phyloP scores from a whole-genome alignment of 2,329 filamentous ascomycete species.

The Monilinia vaccinii-corymbosi region DNA sequence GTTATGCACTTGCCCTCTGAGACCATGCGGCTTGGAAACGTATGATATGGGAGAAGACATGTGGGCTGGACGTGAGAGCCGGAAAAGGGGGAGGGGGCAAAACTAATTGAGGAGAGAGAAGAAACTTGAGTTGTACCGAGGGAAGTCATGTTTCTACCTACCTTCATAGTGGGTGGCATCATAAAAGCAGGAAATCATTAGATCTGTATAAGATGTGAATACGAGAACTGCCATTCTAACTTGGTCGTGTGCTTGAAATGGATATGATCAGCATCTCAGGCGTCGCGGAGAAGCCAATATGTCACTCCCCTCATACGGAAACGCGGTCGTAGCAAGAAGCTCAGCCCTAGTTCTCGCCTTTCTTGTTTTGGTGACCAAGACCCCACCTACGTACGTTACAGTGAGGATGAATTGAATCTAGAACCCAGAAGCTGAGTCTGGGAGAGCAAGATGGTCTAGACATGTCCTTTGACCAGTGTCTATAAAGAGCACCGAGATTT shows the following conservation, averaged over 20 bases:
- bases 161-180: background rate
- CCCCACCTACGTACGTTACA: background rate
- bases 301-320: background rate
- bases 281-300: background rate
- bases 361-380: background rate
- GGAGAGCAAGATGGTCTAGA: background rate
- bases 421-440: background rate
- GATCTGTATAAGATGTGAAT: background rate
- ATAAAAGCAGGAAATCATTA: background rate
- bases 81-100: too few relatives aligned
- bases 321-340: accelerated
- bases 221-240: background rate
- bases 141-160: background rate
- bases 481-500: background rate
- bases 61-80: too few relatives aligned
- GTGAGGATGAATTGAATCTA: background rate
- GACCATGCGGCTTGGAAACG: too few relatives aligned
- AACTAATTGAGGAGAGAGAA: too few relatives aligned
- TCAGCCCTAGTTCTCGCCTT: background rate
- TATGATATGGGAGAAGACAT: too few relatives aligned
- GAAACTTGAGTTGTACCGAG: too few relatives aligned
- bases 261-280: background rate
- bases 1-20: too few relatives aligned
- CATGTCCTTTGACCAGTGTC: background rate
- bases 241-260: background rate